A percentile compares a stretch with the other conserved stretches of the same genome.
phyloP scores from a whole-genome alignment of 345 rosid genomes.

The Zanthoxylum bungeanum region DNA sequence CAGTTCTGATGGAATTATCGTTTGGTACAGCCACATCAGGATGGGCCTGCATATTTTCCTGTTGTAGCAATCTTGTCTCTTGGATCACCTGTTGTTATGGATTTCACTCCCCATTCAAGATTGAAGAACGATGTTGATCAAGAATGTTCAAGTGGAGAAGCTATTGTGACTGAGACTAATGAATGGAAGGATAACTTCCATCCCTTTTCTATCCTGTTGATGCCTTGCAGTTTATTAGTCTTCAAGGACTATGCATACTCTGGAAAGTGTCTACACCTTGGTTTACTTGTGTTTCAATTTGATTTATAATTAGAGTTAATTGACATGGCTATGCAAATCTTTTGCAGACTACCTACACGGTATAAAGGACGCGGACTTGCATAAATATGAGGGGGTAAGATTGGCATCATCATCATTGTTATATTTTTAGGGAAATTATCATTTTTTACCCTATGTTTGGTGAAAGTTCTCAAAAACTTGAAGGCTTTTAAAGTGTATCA shows the following conservation, averaged over 20 bases:
- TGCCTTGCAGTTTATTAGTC: conserved; percentile 81
- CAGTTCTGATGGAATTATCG: conserved; percentile 11
- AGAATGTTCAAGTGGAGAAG: conserved; percentile 18
- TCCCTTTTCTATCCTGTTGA: conserved; percentile 63
- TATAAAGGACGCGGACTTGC: conserved; percentile 53
- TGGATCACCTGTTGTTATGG: conserved; percentile 81
- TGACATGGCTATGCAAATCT: conserved; percentile 5
- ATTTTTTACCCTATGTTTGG: too few relatives aligned
- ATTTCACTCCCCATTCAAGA: conserved; percentile 73
- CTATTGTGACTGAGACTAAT: conserved; percentile 22
- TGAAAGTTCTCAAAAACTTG: too few relatives aligned
- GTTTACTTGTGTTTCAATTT: not conserved
- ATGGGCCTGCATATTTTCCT: conserved; percentile 90
- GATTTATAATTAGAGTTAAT: not conserved
- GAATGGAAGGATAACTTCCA: conserved; percentile 27
- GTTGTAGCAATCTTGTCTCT: conserved; percentile 90
- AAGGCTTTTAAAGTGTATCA: too few relatives aligned
- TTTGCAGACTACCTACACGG: conserved; percentile 79
- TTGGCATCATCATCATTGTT: not conserved
- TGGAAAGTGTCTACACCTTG: conserved; percentile 33
- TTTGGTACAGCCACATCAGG: conserved; percentile 81
- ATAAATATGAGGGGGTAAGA: conserved; percentile 48
- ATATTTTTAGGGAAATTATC: too few relatives aligned
- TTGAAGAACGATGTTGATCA: conserved; percentile 8
- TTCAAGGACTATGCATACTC: conserved; percentile 79